Evolutionary conservation across 2,329 filamentous ascomycete species (phyloP).

Genomic region (Xylariaceae sp.): DNA sequence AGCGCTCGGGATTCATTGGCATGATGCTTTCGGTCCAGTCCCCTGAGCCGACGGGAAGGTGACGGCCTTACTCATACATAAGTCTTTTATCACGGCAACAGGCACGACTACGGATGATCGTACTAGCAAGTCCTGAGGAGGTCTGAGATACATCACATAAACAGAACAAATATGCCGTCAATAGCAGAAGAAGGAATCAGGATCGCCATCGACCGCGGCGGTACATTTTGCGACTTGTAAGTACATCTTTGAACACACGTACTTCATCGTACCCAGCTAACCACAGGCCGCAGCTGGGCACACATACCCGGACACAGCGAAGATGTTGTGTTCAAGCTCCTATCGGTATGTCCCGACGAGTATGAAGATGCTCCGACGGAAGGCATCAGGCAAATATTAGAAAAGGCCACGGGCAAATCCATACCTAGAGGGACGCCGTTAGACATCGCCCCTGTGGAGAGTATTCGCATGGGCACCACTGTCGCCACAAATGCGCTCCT

Average conservation of each 20-base stretch:
- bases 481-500: slow-evolving; percentile 70
- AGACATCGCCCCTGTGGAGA: slow-evolving; percentile 6
- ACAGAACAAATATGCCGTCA: slow-evolving; percentile 4
- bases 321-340: slow-evolving; percentile 66
- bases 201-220: slow-evolving; percentile 50
- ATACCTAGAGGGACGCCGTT: slow-evolving; percentile 35
- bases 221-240: slow-evolving; percentile 61
- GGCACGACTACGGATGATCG: no score
- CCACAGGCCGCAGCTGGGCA: slow-evolving; percentile 47
- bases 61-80: background rate
- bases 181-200: slow-evolving; percentile 6
- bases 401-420: slow-evolving; percentile 52
- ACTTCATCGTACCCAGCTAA: background rate
- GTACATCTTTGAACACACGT: background rate
- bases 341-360: slow-evolving; percentile 67
- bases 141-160: no score
- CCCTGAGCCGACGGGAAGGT: background rate
- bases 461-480: slow-evolving; percentile 66
- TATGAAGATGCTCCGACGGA: slow-evolving; percentile 68
- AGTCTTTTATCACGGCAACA: background rate
- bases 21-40: no score
- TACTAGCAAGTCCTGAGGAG: no score
- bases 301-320: slow-evolving; percentile 58
- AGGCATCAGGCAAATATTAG: slow-evolving; percentile 62
- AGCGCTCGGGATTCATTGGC: no score